A percentile compares a stretch with the other conserved stretches of the same genome.
Conservation (phyloP, 768 basidiomycete species). For the Kondoa malvinella region DNA sequence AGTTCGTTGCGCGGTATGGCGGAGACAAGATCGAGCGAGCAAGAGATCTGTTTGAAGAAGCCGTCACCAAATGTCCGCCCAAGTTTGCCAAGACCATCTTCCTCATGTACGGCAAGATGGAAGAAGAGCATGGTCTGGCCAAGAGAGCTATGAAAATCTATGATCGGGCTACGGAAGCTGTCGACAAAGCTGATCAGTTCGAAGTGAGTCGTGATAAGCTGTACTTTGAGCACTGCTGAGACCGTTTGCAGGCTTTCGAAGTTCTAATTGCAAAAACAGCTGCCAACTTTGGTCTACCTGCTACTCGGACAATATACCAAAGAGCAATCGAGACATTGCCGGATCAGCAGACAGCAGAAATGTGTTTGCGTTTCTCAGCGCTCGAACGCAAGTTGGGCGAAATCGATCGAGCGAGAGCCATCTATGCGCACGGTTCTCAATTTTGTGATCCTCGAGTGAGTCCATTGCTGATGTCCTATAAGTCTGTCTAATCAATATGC, state of each 20-base stretch:
- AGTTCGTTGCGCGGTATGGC: constrained; percentile 91
- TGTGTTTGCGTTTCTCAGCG: constrained; percentile 89
- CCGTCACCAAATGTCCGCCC: constrained; percentile 83
- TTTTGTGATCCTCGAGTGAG: constrained; percentile 38
- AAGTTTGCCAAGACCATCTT: constrained; percentile 90
- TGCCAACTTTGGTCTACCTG: constrained; percentile 84
- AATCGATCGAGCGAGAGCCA: constrained; percentile 88
- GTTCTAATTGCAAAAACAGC: constrained; percentile 96
- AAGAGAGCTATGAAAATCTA: constrained; percentile 92
- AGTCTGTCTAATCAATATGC: neutral
- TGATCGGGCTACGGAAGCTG: constrained; percentile 73
- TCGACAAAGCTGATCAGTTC: constrained; percentile 80
- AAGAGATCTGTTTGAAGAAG: constrained; percentile 95
- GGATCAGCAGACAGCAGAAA: constrained; percentile 83
- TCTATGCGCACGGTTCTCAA: constrained; percentile 93
- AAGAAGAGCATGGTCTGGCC: constrained; percentile 86
- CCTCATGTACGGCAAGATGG: constrained; percentile 86
- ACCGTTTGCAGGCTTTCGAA: constrained; percentile 61
- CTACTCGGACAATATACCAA: constrained; percentile 91
- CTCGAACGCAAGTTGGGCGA: constrained; percentile 96
- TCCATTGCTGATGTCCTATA: neutral
- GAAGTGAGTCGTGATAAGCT: constrained; percentile 43
- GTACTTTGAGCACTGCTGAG: constrained; percentile 3
- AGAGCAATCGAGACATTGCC: constrained; percentile 82
- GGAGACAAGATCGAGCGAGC: constrained; percentile 86